These are phyloP conservation scores for Pyrenochaeta sp. DNA, from an alignment of 2,329 filamentous ascomycete genomes.

Conservation along the genomic window DNA sequence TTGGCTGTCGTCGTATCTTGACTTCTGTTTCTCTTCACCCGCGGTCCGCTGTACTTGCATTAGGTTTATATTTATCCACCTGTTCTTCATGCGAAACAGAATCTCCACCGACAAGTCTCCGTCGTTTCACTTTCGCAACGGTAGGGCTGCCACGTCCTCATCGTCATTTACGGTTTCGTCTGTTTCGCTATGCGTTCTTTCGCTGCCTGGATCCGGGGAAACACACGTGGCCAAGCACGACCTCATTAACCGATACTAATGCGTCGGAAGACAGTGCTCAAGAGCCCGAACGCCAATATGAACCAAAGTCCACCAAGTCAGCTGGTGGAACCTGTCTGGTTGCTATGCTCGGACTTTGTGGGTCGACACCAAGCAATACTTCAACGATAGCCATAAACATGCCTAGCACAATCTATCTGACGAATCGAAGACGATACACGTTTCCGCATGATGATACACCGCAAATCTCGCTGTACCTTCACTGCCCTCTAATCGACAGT, in stretches of 20 bases:
- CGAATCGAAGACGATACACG: too few species aligned
- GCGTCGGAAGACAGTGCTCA: slow-evolving; percentile 1
- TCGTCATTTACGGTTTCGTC: slow-evolving; percentile 6
- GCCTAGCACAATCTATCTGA: not conserved
- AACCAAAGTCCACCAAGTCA: not conserved
- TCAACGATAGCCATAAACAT: not conserved
- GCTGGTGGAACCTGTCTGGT: not conserved
- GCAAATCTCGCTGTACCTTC: not conserved
- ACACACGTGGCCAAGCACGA: not conserved
- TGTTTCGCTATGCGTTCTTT: slow-evolving; percentile 20
- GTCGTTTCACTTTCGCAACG: slow-evolving; percentile 3
- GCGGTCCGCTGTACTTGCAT: not conserved
- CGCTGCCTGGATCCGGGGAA: slow-evolving; percentile 1
- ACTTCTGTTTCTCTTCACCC: not conserved
- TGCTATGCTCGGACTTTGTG: not conserved
- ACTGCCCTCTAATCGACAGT: not conserved
- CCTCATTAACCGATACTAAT: slow-evolving; percentile 1
- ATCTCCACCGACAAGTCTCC: slow-evolving; percentile 7
- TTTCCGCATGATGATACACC: not conserved
- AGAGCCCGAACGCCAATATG: not conserved
- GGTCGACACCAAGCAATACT: not conserved
- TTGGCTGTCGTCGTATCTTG: not conserved
- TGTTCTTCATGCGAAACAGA: slow-evolving; percentile 18
- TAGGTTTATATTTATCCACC: slow-evolving; percentile 11
- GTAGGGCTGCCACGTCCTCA: slow-evolving; percentile 1